Conservation (phyloP, 768 basidiomycete species). For the Suillus subluteus region DNA sequence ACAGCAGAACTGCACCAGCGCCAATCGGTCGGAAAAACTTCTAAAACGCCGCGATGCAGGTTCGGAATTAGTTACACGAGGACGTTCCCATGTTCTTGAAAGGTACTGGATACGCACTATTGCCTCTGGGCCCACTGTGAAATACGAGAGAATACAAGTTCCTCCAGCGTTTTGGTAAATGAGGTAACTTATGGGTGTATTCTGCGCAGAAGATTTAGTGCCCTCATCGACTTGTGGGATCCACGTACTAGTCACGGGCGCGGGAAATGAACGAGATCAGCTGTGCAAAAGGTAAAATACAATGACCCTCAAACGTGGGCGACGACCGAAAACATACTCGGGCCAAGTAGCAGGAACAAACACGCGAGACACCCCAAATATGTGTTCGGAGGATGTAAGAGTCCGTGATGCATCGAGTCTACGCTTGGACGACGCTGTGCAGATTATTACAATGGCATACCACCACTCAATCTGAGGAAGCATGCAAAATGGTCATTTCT, state of each 20-base stretch:
- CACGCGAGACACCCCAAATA: constrained; percentile 43
- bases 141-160: constrained; percentile 18
- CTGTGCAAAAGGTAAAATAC: constrained; percentile 17
- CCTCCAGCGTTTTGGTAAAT: constrained; percentile 30
- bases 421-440: constrained; percentile 17
- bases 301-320: constrained; percentile 5
- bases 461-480: constrained; percentile 42
- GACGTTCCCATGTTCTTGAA: constrained; percentile 23
- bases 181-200: constrained; percentile 28
- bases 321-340: constrained; percentile 23
- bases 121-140: constrained; percentile 36
- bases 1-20: constrained; percentile 32
- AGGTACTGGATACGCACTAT: constrained; percentile 38
- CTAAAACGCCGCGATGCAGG: constrained; percentile 37
- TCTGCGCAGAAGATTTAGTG: constrained; percentile 19
- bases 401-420: constrained; percentile 35
- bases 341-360: constrained; percentile 32
- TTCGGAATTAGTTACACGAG: constrained; percentile 31
- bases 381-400: constrained; percentile 46
- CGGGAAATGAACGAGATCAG: constrained; percentile 29
- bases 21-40: constrained; percentile 29
- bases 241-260: constrained; percentile 24
- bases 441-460: constrained; percentile 30
- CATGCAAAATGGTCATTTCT: constrained; percentile 38
- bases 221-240: constrained; percentile 14